phyloP scores from a whole-genome alignment of 495 filamentous ascomycete genomes.

The Podospora fimiseda region DNA sequence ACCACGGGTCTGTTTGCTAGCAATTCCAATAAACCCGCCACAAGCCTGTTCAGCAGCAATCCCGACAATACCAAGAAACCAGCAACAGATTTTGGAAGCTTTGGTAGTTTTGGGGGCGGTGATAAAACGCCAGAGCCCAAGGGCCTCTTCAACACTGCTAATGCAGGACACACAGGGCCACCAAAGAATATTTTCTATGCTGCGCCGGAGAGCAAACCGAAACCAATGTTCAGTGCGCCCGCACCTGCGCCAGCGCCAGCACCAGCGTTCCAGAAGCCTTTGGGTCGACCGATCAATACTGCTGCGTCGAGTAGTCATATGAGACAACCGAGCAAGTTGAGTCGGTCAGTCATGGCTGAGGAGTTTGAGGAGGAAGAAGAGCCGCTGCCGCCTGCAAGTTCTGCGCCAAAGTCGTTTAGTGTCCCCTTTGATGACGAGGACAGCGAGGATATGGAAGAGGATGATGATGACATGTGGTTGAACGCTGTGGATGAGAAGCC shows the following conservation, averaged over 20 bases:
- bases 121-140: too few species aligned
- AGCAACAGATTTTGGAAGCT: too few species aligned
- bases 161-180: too few species aligned
- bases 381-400: conserved; percentile 14
- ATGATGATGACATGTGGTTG: conserved; percentile 29
- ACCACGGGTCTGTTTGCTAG: not conserved
- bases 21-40: not conserved
- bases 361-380: conserved; percentile 13
- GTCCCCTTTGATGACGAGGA: conserved; percentile 18
- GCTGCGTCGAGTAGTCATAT: not conserved
- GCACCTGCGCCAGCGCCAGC: not conserved
- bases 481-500: conserved; percentile 16
- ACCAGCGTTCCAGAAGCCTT: too few species aligned
- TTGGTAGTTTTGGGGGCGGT: too few species aligned
- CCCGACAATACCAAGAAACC: too few species aligned
- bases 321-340: conserved; percentile 20
- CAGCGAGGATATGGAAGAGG: conserved; percentile 32
- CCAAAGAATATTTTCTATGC: not conserved
- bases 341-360: conserved; percentile 17
- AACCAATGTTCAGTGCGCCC: not conserved
- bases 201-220: not conserved
- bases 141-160: too few species aligned
- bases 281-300: conserved; percentile 9
- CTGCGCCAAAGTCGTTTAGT: not conserved
- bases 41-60: not conserved